Evolutionary conservation across 768 basidiomycete genomes (phyloP).

Genomic region (Tephrocybe rancida): DNA sequence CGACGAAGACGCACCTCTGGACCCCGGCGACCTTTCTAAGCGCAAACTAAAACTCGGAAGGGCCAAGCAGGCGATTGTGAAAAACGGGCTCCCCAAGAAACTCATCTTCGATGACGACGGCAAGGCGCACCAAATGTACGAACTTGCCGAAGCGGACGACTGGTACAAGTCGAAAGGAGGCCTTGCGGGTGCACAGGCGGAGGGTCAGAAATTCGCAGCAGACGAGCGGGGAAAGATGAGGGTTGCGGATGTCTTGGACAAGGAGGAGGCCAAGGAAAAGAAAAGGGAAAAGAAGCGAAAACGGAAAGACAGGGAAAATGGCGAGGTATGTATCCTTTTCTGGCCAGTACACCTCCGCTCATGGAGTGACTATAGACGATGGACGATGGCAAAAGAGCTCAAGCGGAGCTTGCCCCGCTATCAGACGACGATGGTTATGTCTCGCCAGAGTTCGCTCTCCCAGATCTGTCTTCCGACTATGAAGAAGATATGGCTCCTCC

Average conservation of each 20-base stretch:
- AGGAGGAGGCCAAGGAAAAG: slow-evolving; percentile 84
- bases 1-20: slow-evolving; percentile 27
- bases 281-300: slow-evolving; percentile 91
- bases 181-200: slow-evolving; percentile 62
- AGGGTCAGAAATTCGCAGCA: slow-evolving; percentile 70
- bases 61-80: slow-evolving; percentile 73
- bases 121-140: slow-evolving; percentile 77
- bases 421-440: slow-evolving; percentile 63
- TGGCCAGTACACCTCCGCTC: neutral
- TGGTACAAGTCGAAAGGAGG: slow-evolving; percentile 68
- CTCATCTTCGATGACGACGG: slow-evolving; percentile 93
- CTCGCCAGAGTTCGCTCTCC: slow-evolving; percentile 68
- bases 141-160: slow-evolving; percentile 76
- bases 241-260: slow-evolving; percentile 72
- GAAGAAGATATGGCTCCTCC: slow-evolving; percentile 37
- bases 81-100: slow-evolving; percentile 67
- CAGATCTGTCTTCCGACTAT: slow-evolving; percentile 20
- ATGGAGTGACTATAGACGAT: slow-evolving; percentile 23
- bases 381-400: slow-evolving; percentile 27
- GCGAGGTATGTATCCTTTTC: slow-evolving; percentile 29
- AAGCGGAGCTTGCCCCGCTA: slow-evolving; percentile 35
- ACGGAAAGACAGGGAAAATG: slow-evolving; percentile 76
- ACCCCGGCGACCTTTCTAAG: slow-evolving; percentile 68
- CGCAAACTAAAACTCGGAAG: slow-evolving; percentile 78
- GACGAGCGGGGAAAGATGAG: slow-evolving; percentile 74